Conservation (phyloP, 495 filamentous ascomycete genomes). For the Lophiotrema nucula region DNA sequence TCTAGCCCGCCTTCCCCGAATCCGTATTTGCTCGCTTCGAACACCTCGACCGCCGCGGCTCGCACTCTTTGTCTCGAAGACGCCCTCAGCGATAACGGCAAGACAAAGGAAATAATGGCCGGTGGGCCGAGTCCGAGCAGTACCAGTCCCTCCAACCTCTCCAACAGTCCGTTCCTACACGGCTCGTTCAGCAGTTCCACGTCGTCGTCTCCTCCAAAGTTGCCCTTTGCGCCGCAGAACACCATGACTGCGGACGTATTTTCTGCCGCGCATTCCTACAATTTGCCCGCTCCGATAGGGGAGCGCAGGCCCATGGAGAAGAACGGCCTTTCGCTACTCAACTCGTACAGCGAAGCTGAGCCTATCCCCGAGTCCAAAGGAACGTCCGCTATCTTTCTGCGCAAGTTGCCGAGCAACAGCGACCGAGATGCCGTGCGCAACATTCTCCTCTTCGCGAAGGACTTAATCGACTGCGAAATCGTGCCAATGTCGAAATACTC, state of each 20-base stretch:
- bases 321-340: constrained; percentile 27
- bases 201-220: constrained; percentile 36
- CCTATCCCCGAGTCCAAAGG: constrained; percentile 31
- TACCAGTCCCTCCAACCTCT: constrained; percentile 34
- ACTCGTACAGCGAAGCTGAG: constrained; percentile 33
- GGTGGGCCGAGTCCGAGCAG: constrained; percentile 41
- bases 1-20: constrained; percentile 15
- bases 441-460: constrained; percentile 85
- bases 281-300: constrained; percentile 22
- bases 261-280: constrained; percentile 28
- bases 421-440: constrained; percentile 69
- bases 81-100: constrained; percentile 13
- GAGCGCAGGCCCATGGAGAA: constrained; percentile 33
- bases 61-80: constrained; percentile 18
- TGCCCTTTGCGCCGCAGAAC: constrained; percentile 23
- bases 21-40: constrained; percentile 19
- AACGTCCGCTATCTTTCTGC: constrained; percentile 61
- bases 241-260: constrained; percentile 35
- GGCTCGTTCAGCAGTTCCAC: constrained; percentile 36
- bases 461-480: constrained; percentile 72
- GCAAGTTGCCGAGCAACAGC: constrained; percentile 71
- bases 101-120: constrained; percentile 37
- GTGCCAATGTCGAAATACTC: constrained; percentile 60
- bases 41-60: constrained; percentile 17
- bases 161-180: constrained; percentile 35